Base-by-base conservation (phyloP, 805 yeast genomes). In the Kurtzmaniella cleridarum region DNA sequence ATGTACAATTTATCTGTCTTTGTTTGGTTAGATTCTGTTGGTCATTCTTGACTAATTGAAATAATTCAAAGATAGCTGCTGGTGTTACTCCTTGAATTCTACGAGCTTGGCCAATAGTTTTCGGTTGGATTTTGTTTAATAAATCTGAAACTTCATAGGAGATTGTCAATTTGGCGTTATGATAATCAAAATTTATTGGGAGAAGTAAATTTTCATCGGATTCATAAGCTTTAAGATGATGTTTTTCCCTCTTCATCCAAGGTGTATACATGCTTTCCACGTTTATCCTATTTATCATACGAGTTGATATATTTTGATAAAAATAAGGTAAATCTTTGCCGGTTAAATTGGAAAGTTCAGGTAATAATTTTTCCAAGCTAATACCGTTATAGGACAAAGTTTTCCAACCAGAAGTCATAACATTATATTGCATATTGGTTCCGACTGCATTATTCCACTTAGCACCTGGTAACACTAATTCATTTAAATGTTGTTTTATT, bases 71-170 rank as follows among this genome's bases (percentile, higher is more conserved):
- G 13, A 87, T 68, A 0, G 96, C 93, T 0, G 96, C 91, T 0
- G 98, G 96, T 0, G 98, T 91, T 2, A 93, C 80, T 1, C 98
- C 98, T 53, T 93, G 95, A 10, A 91, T 84, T 49, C 98, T 71
- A 55, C 95, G 74, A 0, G 98, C 98, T 57, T 93, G 98, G 0
- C 98, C 98, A 33, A 93, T 78, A 0, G 97, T 93, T 39, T 78
- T 77, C 0, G 98, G 98, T 44, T 85, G 82, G 12, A 87, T 79
- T 9, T 73, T 70, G 50, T 87, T 85, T 39, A 93, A 66, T 9
- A 84, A 62, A 13, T 66, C 69, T 41, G 84, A 76, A 23, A 81
- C 90, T 54, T 91, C 97, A 18, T 76, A 70, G 2, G 95, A 84
- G n/a, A 91, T 61, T 41, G 65, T 67, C 29, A 66, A 39, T 18